These are phyloP conservation scores for Draba incana DNA, from an alignment of 345 rosid genomes.

Conservation along the genomic window DNA sequence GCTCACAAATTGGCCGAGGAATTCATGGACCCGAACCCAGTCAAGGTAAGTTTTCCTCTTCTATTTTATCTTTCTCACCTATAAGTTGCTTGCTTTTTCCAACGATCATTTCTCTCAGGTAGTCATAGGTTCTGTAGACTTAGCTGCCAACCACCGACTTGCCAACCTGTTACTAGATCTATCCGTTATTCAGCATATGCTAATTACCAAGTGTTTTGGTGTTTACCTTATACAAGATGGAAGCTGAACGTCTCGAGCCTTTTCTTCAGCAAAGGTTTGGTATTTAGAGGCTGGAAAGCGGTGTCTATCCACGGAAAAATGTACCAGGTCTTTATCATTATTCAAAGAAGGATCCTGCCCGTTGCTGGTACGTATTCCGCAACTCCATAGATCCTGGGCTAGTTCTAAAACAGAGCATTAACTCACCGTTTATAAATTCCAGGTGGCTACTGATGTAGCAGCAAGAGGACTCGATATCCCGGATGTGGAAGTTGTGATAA, in stretches of 20 bases:
- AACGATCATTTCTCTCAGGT: too few species aligned
- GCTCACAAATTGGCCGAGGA: slow-evolving; percentile 92
- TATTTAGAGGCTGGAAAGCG: slow-evolving; percentile 83
- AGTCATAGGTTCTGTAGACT: too few species aligned
- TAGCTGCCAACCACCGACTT: too few species aligned
- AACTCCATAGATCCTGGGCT: slow-evolving; percentile 24
- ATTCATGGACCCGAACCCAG: slow-evolving; percentile 93
- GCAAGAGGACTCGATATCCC: slow-evolving; percentile 96
- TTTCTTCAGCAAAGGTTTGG: slow-evolving; percentile 64
- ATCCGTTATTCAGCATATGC: slow-evolving; percentile 7
- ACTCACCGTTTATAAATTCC: slow-evolving; percentile 15
- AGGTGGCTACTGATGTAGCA: slow-evolving; percentile 98
- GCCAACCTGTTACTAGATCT: slow-evolving; percentile 12
- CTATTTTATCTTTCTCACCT: too few species aligned
- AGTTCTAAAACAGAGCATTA: slow-evolving; percentile 26
- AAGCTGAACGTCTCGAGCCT: slow-evolving; percentile 88
- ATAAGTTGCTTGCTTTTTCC: too few species aligned
- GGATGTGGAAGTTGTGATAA: slow-evolving; percentile 93
- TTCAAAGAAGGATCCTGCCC: slow-evolving; percentile 90
- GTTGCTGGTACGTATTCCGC: slow-evolving; percentile 58
- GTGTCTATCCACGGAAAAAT: slow-evolving; percentile 89
- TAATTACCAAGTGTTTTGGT: slow-evolving; percentile 17
- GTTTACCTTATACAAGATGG: slow-evolving; percentile 73
- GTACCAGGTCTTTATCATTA: slow-evolving; percentile 69
- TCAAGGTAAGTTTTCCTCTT: too few species aligned